Conservation (phyloP, 306 rosid species). For the Cucumis hystrix region DNA sequence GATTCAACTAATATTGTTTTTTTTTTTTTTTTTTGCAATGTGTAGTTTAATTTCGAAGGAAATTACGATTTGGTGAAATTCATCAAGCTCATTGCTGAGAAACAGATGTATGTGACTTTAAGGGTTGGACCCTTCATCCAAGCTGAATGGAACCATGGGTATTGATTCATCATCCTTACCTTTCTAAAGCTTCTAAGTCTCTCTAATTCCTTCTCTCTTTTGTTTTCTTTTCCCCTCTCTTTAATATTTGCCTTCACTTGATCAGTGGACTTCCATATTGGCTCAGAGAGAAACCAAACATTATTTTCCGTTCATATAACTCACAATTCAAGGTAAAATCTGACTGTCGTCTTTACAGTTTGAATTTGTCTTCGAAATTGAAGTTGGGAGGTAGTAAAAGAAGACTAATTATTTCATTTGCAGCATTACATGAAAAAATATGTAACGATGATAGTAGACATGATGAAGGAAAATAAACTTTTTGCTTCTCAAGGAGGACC, state of each 20-base stretch:
- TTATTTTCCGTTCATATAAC: conserved; percentile 57
- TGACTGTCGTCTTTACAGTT: neutral
- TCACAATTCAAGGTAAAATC: conserved; percentile 50
- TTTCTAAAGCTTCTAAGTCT: neutral
- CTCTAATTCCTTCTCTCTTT: neutral
- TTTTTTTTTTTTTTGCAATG: too few species aligned
- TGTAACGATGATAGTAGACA: conserved; percentile 27
- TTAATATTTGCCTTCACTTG: neutral
- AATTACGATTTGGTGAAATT: conserved; percentile 61
- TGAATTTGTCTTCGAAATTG: neutral
- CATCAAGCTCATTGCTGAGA: conserved; percentile 26
- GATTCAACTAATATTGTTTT: neutral
- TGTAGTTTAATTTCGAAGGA: conserved; percentile 50
- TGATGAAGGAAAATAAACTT: conserved; percentile 53
- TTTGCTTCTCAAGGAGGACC: conserved; percentile 90
- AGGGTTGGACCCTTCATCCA: conserved; percentile 91
- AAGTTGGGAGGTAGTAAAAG: neutral
- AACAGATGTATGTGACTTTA: conserved; percentile 51
- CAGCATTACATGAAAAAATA: conserved; percentile 51
- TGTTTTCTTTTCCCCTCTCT: neutral
- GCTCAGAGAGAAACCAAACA: conserved; percentile 62
- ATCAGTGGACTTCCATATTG: conserved; percentile 87
- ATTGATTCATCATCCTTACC: neutral
- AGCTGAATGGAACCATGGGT: conserved; percentile 99
- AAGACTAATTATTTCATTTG: conserved; percentile 3